These are phyloP conservation scores for Phytophthora crassamura DNA, from an alignment of 352 stramenopile genomes.

Conservation along the genomic window DNA sequence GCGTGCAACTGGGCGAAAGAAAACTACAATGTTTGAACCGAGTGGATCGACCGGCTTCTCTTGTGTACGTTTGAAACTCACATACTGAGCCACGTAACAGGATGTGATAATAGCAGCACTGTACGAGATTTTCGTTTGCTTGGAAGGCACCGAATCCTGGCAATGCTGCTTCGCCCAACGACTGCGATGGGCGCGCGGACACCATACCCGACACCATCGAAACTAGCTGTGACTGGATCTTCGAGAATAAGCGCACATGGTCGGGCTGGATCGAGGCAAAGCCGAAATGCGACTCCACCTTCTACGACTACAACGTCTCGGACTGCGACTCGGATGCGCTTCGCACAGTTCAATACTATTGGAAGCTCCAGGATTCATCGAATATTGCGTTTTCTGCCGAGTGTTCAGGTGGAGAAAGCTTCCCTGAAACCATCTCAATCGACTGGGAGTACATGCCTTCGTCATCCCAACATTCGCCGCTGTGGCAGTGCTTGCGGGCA, in stretches of 20 bases:
- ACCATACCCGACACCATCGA: slow-evolving; percentile 30
- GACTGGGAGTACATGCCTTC: slow-evolving; percentile 51
- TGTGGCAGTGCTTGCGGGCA: slow-evolving; percentile 9
- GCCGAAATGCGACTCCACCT: slow-evolving; percentile 46
- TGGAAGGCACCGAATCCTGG: slow-evolving; percentile 51
- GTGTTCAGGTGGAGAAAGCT: slow-evolving; percentile 27
- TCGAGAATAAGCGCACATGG: slow-evolving; percentile 32
- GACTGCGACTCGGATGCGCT: slow-evolving; percentile 34
- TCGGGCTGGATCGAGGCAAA: slow-evolving; percentile 40
- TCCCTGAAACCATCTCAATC: slow-evolving; percentile 33
- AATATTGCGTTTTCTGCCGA: slow-evolving; percentile 34
- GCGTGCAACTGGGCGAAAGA: too few species aligned
- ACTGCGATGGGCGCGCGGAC: slow-evolving; percentile 48
- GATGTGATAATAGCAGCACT: slow-evolving; percentile 31
- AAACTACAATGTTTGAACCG: slow-evolving; percentile 11
- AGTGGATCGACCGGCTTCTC: too few species aligned
- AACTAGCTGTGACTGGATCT: slow-evolving; percentile 60
- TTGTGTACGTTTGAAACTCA: slow-evolving; percentile 35
- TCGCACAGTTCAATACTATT: slow-evolving; percentile 44
- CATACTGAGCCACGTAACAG: slow-evolving; percentile 33
- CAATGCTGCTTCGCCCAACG: slow-evolving; percentile 41
- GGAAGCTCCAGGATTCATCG: slow-evolving; percentile 36
- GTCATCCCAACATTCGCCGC: slow-evolving; percentile 22
- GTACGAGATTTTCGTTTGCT: slow-evolving; percentile 36
- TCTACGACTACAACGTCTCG: slow-evolving; percentile 50